A percentile compares a stretch with the other conserved stretches of the same genome.
Conservation (phyloP, 345 rosid species). For the Arabis hirsuta region DNA sequence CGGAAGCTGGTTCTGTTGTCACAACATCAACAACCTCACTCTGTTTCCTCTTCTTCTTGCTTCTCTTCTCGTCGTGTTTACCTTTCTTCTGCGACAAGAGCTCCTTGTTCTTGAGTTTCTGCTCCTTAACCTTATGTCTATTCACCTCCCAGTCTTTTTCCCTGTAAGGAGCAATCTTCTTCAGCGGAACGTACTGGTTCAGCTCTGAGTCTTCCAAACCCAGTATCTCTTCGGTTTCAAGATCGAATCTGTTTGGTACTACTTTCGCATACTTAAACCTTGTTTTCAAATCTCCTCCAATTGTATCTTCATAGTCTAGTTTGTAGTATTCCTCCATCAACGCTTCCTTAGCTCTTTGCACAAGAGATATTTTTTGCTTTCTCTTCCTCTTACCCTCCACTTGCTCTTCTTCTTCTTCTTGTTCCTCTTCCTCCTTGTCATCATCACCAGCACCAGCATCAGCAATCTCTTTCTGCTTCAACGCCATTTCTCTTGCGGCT, state of each 20-base stretch:
- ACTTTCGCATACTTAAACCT: slow-evolving; percentile 87
- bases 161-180: slow-evolving; percentile 75
- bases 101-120: slow-evolving; percentile 58
- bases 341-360: slow-evolving; percentile 69
- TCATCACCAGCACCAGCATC: slow-evolving; percentile 31
- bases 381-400: slow-evolving; percentile 65
- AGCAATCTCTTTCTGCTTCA: slow-evolving; percentile 47
- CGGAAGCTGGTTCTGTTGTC: slow-evolving; percentile 32
- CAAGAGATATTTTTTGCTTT: slow-evolving; percentile 65
- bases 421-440: slow-evolving; percentile 17
- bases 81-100: slow-evolving; percentile 38
- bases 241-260: slow-evolving; percentile 63
- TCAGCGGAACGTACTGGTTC: slow-evolving; percentile 85
- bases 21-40: not conserved
- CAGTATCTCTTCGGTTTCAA: slow-evolving; percentile 66
- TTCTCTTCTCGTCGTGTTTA: slow-evolving; percentile 45
- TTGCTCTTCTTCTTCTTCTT: slow-evolving; percentile 38
- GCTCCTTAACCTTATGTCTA: slow-evolving; percentile 50
- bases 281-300: slow-evolving; percentile 85
- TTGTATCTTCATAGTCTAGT: slow-evolving; percentile 88
- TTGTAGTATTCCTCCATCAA: slow-evolving; percentile 89
- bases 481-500: slow-evolving; percentile 63
- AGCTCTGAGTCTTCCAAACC: slow-evolving; percentile 68
- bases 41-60: slow-evolving; percentile 51
- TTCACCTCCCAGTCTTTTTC: slow-evolving; percentile 87